phyloP scores from a whole-genome alignment of 495 filamentous ascomycete species.

The Penicillium argentinense region DNA sequence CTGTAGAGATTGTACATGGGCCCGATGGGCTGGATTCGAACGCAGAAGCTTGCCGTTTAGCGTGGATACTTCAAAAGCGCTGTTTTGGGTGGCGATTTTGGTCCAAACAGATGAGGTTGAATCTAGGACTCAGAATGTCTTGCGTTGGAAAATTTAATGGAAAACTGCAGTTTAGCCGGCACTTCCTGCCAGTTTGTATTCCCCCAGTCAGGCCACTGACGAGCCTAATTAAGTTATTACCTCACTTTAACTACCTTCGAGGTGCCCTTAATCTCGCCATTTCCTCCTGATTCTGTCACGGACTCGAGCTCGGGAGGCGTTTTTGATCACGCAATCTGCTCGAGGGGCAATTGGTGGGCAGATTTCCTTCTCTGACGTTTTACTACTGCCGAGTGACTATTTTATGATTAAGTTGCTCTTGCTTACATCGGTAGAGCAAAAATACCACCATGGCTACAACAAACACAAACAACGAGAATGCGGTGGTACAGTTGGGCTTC shows the following conservation, averaged over 20 bases:
- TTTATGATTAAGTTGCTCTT: no score
- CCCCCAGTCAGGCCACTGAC: neutral
- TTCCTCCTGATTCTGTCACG: neutral
- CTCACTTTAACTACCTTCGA: neutral
- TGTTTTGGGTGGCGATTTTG: no score
- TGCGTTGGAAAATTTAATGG: neutral
- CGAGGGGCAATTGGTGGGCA: neutral
- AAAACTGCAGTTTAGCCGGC: neutral
- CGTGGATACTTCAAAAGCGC: no score
- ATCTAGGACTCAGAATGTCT: neutral
- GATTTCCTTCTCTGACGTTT: no score
- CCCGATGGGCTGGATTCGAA: neutral
- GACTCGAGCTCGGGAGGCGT: neutral
- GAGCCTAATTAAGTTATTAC: neutral
- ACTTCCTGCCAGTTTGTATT: neutral
- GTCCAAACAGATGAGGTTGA: neutral
- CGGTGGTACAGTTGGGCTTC: no score
- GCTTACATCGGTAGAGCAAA: no score
- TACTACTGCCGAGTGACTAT: no score
- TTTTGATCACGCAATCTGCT: conserved; percentile 1
- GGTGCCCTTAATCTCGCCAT: neutral
- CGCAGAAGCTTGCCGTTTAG: no score
- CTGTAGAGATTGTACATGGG: neutral
- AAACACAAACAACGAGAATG: no score
- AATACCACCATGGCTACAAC: no score